Base-by-base conservation (phyloP, 345 rosid species). In the Acer saccharum region DNA sequence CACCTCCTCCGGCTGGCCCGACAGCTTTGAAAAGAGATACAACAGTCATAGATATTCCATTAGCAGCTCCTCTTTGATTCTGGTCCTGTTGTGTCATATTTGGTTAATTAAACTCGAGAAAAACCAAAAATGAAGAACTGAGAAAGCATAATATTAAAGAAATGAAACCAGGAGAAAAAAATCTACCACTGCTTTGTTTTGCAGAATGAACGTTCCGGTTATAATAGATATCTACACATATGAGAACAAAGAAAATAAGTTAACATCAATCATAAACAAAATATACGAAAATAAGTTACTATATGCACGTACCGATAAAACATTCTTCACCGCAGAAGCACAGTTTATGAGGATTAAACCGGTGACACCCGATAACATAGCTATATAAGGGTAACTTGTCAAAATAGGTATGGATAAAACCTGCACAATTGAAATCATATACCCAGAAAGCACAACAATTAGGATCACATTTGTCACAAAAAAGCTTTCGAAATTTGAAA, bases 311-410 rank as follows among this genome's bases (percentile, higher is more conserved):
- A 91, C 99, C 41, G 89, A 57, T 48, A 97, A 80, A 61, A 86
- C 81, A 78, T 82, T 93, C 91, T 90, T 97, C 41, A 82, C 27
- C 21, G 89, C 66, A 1, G 97, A 97, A 68, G 97, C 98, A 66
- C 83, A 86, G 72, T 88, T 92, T 64, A 93, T 7, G 48, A 85
- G 7, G 39, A 91, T 25, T 68, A 77, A 76, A 66, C 91, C 95
- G 77, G 81, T 76, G 65, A 93, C 44, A 46, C 99, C 99, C 1
- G 94, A 85, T 64, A 93, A 68, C 89, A 82, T 71, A 64, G 92
- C 92, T 76, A 94, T 88, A 39, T 85, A 83, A 67, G 95, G 88
- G 81, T 88, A 94, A 78, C 88, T 68, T 79, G 94, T 65, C 83
- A 96, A 78, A 9, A 94, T 66, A 48, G 89, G 89, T 48, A 94